These are phyloP conservation scores for Fusarium proliferatum DNA, from an alignment of 2,329 filamentous ascomycete genomes.

Conservation along the genomic window DNA sequence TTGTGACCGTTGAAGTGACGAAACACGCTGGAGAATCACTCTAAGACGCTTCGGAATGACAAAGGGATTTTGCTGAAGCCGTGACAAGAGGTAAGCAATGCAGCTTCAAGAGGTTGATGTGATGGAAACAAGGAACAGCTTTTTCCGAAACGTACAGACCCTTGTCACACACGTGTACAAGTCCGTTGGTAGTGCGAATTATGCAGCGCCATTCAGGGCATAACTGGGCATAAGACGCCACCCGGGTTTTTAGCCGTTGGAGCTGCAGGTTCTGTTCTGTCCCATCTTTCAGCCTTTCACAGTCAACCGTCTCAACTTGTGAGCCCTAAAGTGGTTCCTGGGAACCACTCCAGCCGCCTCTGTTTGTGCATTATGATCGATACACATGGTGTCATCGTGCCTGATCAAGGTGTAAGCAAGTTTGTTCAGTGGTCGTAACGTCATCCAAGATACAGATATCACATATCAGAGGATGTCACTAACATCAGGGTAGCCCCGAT, in stretches of 20 bases:
- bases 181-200: constrained; percentile 24
- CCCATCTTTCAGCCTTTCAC: constrained; percentile 22
- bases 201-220: constrained; percentile 33
- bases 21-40: constrained; percentile 25
- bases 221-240: constrained; percentile 35
- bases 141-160: constrained; percentile 38
- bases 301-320: constrained; percentile 13
- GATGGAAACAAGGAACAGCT: constrained; percentile 27
- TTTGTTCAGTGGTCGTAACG: constrained; percentile 10
- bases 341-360: background rate
- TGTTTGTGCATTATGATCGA: background rate
- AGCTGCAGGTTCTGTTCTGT: constrained; percentile 11
- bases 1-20: constrained; percentile 22
- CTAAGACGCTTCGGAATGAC: constrained; percentile 7
- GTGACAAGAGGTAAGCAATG: background rate
- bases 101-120: constrained; percentile 16
- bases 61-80: background rate
- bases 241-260: constrained; percentile 8
- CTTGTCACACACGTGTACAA: constrained; percentile 42
- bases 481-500: constrained; percentile 14
- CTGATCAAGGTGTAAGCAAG: constrained; percentile 9
- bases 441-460: background rate
- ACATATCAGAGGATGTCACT: background rate
- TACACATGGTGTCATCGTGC: constrained; percentile 19
- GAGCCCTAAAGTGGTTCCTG: constrained; percentile 20